phyloP scores from a whole-genome alignment of 2,329 filamentous ascomycete genomes.

The Chaetomium sp. region DNA sequence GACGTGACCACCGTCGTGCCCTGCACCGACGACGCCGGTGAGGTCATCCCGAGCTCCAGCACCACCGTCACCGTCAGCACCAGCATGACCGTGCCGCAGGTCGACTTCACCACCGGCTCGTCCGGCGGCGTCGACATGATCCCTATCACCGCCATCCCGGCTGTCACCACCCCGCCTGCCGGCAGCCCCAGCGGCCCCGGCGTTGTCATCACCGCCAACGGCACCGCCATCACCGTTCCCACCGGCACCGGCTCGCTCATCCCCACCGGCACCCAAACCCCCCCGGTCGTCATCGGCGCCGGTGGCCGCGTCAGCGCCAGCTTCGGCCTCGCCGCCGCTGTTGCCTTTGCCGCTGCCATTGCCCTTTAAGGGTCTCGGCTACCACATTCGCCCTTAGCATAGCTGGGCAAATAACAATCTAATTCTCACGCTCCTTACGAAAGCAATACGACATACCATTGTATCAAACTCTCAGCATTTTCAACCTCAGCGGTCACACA shows the following conservation, averaged over 20 bases:
- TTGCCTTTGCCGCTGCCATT: constrained; percentile 49
- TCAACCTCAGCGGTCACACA: constrained; percentile 7
- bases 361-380: constrained; percentile 45
- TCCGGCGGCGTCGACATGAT: constrained; percentile 45
- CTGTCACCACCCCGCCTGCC: constrained; percentile 34
- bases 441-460: constrained; percentile 30
- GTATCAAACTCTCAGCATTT: constrained; percentile 6
- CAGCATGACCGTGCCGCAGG: constrained; percentile 55
- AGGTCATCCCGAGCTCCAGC: constrained; percentile 53
- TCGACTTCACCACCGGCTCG: constrained; percentile 50
- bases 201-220: constrained; percentile 31
- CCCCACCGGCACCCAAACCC: constrained; percentile 40
- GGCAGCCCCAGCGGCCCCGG: constrained; percentile 22
- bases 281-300: constrained; percentile 39
- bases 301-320: constrained; percentile 45
- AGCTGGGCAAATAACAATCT: constrained; percentile 36
- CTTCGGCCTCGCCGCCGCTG: constrained; percentile 49
- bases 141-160: constrained; percentile 43
- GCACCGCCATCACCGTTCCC: constrained; percentile 42
- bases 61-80: constrained; percentile 51
- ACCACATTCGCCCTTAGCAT: constrained; percentile 7
- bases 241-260: constrained; percentile 41
- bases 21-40: constrained; percentile 50
- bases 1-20: constrained; percentile 55
- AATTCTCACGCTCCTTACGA: constrained; percentile 64